Base-by-base conservation (phyloP, 257 asterid species). In the Nicotiana attenuata region DNA sequence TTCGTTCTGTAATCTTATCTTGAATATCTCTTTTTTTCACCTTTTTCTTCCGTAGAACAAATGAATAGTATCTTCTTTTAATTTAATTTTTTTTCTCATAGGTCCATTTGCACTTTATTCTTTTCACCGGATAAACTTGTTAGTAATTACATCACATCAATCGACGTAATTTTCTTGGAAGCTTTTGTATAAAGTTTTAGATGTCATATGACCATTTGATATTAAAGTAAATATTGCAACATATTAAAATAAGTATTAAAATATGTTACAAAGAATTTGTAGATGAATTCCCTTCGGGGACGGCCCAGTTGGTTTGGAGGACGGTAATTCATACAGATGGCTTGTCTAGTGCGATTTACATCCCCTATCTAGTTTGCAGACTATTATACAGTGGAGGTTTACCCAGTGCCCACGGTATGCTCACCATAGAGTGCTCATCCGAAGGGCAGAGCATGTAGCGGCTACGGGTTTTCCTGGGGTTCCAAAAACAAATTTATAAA, bases 11-110 rank as follows among this genome's bases (percentile, higher is more conserved):
- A 60, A 78, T 78, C 65, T 63, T 53, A 26, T 65, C 78, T 67
- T 81, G 53, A 66, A 81, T 52, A 17, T 65, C 24, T 47, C 47
- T 45, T 53, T 55, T 55, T 68, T 1, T 31, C 64, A 22, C 60
- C 61, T 73, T 73, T 71, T 73, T 45, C 20, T 73, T 73, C 78
- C 61, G 38, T 47, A 47, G 22, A 73, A 73, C 78, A 73, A 73
- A 47, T 73, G 61, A 73, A 73, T 73, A 73, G 16, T 73, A 47
- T 47, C 61, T 24, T 47, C 41, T 47, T 73, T 47, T 73, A 7
- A 73, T 47, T 22, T 0, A 52, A 53, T 53, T 14, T 52, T 11
- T 22, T 41, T 14, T 0, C 14, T 15, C 22, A 47, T 22, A 22
- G n/a, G 61, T 80, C 15, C 53, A 80, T 64, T 50, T 50, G 19